Conservation (phyloP, 768 basidiomycete species). For the Leccinellum luteum region DNA sequence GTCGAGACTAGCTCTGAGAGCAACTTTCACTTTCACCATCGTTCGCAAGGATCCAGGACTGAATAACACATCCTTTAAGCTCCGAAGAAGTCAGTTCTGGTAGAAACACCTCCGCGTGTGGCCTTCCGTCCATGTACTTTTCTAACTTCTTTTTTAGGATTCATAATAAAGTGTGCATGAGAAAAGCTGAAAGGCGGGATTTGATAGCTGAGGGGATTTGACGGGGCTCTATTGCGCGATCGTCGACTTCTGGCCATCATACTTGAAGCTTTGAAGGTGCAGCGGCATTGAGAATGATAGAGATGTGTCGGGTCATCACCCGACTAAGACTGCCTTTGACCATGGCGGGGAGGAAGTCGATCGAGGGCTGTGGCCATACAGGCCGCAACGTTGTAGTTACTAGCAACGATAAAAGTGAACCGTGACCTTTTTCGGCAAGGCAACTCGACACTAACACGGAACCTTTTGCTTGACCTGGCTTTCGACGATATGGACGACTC, state of each 20-base stretch:
- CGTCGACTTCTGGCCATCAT: background rate
- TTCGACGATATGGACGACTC: conserved; percentile 52
- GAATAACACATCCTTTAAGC: background rate
- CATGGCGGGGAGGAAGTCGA: background rate
- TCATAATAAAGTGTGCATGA: background rate
- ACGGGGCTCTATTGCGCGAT: background rate
- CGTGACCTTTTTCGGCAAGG: conserved; percentile 13
- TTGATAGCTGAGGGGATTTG: background rate
- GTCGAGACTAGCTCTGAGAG: background rate
- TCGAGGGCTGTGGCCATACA: background rate
- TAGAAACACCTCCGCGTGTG: background rate
- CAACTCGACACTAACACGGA: background rate
- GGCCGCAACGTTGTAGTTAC: too few relatives aligned
- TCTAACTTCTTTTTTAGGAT: background rate
- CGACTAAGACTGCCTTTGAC: background rate
- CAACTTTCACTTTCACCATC: background rate
- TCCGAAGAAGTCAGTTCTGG: background rate
- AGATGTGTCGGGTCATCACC: background rate
- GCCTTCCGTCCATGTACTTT: background rate
- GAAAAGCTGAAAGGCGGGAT: background rate
- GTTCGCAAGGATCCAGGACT: background rate
- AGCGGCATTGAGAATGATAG: too few relatives aligned
- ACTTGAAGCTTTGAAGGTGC: too few relatives aligned
- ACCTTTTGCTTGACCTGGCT: background rate
- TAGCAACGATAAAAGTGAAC: too few relatives aligned